Evolutionary conservation across 345 rosid genomes (phyloP).

Genomic region (Lumnitzera littorea): DNA sequence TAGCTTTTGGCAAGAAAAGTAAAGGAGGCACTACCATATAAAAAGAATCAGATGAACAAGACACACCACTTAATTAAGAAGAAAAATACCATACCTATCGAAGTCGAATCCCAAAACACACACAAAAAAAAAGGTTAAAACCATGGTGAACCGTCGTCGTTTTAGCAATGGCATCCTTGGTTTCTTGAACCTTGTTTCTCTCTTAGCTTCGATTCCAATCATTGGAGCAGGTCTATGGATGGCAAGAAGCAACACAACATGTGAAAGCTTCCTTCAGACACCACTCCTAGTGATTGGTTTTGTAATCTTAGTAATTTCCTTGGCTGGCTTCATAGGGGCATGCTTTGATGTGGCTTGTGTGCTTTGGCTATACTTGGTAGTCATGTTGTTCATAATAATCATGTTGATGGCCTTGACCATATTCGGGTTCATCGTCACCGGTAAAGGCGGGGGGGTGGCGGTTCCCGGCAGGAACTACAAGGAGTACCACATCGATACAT

Average conservation of each 20-base stretch:
- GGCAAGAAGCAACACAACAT: constrained; percentile 71
- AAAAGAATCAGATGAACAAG: too few species aligned
- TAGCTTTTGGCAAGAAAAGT: not conserved
- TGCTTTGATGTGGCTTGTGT: constrained; percentile 77
- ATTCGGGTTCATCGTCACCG: constrained; percentile 75
- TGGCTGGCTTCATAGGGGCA: constrained; percentile 89
- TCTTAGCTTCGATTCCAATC: constrained; percentile 74
- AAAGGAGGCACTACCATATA: not conserved
- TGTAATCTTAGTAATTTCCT: constrained; percentile 54
- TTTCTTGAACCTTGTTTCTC: constrained; percentile 70
- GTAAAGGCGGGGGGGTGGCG: constrained; percentile 64
- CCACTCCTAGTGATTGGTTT: constrained; percentile 77
- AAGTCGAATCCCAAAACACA: not conserved
- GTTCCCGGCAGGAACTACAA: constrained; percentile 62
- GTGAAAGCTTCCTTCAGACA: constrained; percentile 78
- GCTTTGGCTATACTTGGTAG: constrained; percentile 84
- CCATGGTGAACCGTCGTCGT: too few species aligned
- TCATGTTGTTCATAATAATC: constrained; percentile 67
- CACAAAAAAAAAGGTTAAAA: too few species aligned
- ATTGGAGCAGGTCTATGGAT: constrained; percentile 89
- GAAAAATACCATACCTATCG: constrained; percentile 34
- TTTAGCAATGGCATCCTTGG: constrained; percentile 81
- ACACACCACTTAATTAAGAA: not conserved
- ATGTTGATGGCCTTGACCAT: constrained; percentile 56
- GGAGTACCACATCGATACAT: constrained; percentile 63